Conservation (phyloP, 495 filamentous ascomycete genomes). For the Penicillium argentinense region DNA sequence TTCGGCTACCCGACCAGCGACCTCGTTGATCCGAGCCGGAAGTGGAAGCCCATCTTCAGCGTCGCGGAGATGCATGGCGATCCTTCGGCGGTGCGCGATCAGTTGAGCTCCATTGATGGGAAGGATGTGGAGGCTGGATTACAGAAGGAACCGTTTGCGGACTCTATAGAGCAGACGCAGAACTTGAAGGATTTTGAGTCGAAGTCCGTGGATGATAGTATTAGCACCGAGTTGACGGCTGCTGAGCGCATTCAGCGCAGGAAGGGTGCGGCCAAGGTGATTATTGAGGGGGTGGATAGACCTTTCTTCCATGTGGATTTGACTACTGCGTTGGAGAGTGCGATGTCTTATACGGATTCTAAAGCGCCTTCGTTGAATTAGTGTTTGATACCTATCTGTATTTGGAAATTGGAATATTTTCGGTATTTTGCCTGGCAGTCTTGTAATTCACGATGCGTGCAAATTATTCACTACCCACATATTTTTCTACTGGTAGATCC, state of each 20-base stretch:
- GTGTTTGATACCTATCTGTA: no score
- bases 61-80: constrained; percentile 79
- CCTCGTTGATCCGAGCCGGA: constrained; percentile 51
- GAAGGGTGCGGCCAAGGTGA: not conserved
- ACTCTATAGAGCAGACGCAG: not conserved
- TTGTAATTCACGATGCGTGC: no score
- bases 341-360: not conserved
- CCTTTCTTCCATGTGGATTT: constrained; percentile 7
- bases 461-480: no score
- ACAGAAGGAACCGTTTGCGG: constrained; percentile 19
- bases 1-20: constrained; percentile 84
- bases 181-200: not conserved
- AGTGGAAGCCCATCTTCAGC: constrained; percentile 98
- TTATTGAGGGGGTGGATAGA: constrained; percentile 2
- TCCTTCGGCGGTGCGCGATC: constrained; percentile 63
- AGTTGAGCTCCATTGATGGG: constrained; percentile 60
- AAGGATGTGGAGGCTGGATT: constrained; percentile 47
- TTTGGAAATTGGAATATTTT: no score
- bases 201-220: constrained; percentile 1
- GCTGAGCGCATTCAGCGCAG: not conserved
- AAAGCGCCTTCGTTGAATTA: not conserved
- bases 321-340: constrained; percentile 2
- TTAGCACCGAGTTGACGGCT: not conserved
- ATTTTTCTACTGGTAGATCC: no score
- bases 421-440: no score